Base-by-base conservation (phyloP, 1,284 basidiomycete species). In the Veloboletus limbatus region DNA sequence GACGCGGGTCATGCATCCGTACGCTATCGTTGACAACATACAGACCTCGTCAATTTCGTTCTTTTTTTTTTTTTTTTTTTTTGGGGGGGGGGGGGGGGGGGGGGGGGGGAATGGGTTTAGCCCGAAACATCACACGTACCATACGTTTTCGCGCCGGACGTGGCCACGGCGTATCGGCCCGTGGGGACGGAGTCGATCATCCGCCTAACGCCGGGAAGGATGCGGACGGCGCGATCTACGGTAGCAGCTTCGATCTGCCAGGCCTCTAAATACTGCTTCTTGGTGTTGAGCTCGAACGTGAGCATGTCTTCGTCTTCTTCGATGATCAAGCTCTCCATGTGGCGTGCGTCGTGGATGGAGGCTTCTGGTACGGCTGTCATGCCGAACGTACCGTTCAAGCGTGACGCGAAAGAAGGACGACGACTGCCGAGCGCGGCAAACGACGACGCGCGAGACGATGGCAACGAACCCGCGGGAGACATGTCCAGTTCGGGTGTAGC, bases 131-230 rank as follows among this genome's bases (percentile, higher is more conserved):
- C n/a, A n/a, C 5, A 66, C 75, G 41, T 52, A 78, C 77, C 77
- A 49, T 87, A 87, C 1, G 83, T 88, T 61, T 81, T 83, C 2
- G 87, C 85, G 8, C 85, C 86, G 0, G 83, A 87, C 0, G 87
- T 89, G 3, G 86, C 86, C 20, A 89, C 83, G 9, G 85, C 86
- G 56, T 83, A 89, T 36, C 74, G 74, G 16, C 78, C 84, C 45
- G 73, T 67, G 8, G 87, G 87, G 43, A 90, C 73, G 9, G 82
- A 81, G 45, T 77, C 74, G 52, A 90, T 84, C 70, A 90, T 74
- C 49, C 67, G 69, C 57, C 76, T 75, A 7, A 89, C 88, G 34
- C 87, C 87, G 26, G 87, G 87, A 2, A 90, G 73, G 58, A 88
- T 88, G 47, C 75, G 76, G 27, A 89, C 85, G 7, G 76, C 77